Evolutionary conservation across 2,329 filamentous ascomycete species (phyloP).

Genomic region (Sclerotinia subarctica): DNA sequence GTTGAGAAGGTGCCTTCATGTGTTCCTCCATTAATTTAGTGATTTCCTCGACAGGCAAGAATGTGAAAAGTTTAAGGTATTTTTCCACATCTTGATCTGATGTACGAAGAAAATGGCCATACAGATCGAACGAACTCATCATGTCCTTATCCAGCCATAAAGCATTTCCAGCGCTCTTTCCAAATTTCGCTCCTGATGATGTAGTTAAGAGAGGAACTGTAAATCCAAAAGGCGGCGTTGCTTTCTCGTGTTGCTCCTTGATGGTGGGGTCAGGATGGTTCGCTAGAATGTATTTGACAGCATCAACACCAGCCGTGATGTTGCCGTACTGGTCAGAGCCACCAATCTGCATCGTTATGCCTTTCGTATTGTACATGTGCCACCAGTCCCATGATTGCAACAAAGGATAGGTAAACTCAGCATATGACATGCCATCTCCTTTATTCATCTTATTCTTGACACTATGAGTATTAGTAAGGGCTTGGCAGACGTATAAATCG

Average conservation of each 20-base stretch:
- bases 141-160: slow-evolving; percentile 84
- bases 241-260: slow-evolving; percentile 43
- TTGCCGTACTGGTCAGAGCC: slow-evolving; percentile 97
- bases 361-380: slow-evolving; percentile 68
- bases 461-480: slow-evolving; percentile 28
- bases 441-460: slow-evolving; percentile 81
- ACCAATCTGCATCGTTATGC: slow-evolving; percentile 82
- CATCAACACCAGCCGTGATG: slow-evolving; percentile 84
- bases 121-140: slow-evolving; percentile 82
- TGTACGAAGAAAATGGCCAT: slow-evolving; percentile 83
- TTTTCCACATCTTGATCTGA: slow-evolving; percentile 77
- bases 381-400: slow-evolving; percentile 98
- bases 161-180: slow-evolving; percentile 91
- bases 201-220: slow-evolving; percentile 90
- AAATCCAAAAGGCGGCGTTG: slow-evolving; percentile 66
- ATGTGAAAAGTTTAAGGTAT: slow-evolving; percentile 87
- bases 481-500: neutral
- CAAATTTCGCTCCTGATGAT: slow-evolving; percentile 82
- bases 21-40: slow-evolving; percentile 65
- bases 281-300: slow-evolving; percentile 70
- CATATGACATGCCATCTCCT: slow-evolving; percentile 89
- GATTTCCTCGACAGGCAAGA: slow-evolving; percentile 72
- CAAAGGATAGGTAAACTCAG: slow-evolving; percentile 89
- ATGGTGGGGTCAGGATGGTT: slow-evolving; percentile 49
- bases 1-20: slow-evolving; percentile 61